These are phyloP conservation scores for Psilocybe subaeruginosa DNA, from an alignment of 768 basidiomycete species.

Conservation along the genomic window DNA sequence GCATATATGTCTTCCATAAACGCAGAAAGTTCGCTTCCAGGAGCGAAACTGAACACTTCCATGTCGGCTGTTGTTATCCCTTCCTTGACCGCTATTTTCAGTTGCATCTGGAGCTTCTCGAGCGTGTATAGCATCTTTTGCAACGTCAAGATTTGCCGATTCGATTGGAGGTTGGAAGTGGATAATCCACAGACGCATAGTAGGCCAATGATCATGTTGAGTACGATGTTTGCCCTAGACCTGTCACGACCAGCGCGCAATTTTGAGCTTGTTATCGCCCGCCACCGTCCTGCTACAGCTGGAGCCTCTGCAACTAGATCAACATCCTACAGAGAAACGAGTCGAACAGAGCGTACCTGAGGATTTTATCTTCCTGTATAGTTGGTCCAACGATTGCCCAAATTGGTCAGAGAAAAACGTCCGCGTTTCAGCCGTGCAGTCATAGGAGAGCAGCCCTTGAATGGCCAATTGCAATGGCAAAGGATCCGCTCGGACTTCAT, in stretches of 20 bases:
- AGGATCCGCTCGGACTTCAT: constrained; percentile 18
- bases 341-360: constrained; percentile 25
- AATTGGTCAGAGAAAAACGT: not conserved
- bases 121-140: constrained; percentile 18
- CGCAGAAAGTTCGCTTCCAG: not conserved
- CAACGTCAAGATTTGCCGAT: constrained; percentile 14
- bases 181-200: constrained; percentile 25
- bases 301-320: constrained; percentile 37
- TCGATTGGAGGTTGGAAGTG: constrained; percentile 7
- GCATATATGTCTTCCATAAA: constrained; percentile 12
- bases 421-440: constrained; percentile 8
- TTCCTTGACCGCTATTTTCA: constrained; percentile 20
- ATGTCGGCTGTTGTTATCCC: constrained; percentile 12
- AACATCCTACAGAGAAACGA: not conserved
- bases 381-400: constrained; percentile 3
- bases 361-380: constrained; percentile 11
- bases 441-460: constrained; percentile 16
- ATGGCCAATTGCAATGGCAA: constrained; percentile 26
- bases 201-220: constrained; percentile 13
- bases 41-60: not conserved
- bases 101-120: constrained; percentile 17
- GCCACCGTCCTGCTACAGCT: constrained; percentile 53
- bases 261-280: constrained; percentile 42
- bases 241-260: not conserved
- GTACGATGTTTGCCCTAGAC: not conserved